Base-by-base conservation (phyloP, 202 grass and related monocot genomes). In the Digitaria exilis region DNA sequence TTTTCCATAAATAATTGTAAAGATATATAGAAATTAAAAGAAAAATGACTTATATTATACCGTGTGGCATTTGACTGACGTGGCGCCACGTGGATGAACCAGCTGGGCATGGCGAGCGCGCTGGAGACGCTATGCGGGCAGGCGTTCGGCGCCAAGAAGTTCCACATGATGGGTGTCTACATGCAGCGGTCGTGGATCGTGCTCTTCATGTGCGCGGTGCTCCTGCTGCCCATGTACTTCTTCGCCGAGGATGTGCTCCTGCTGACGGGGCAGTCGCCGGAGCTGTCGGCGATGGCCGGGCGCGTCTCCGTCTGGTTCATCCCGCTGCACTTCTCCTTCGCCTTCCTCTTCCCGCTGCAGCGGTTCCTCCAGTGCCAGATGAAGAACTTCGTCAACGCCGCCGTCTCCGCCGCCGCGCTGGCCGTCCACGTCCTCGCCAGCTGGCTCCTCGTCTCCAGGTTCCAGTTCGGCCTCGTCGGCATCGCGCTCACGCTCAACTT, bases 281-380 rank as follows among this genome's bases (percentile, higher is more conserved):
- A 85, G 66, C 74, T 98, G 82, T 90, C 96, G 54, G 75, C 59
- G 1, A 90, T 93, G 85, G 92, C 90, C 2, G 96, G 96, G 1
- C 4, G 14, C 15, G 88, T 98, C 0, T 98, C 90, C 0, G 51
- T 98, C 0, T 98, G 96, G 96, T 89, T 95, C 90, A 98, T 98
- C 85, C 96, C 96, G 50, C 89, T 98, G 7, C 96, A 98, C 84
- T 91, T 98, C 87, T 93, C 87, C 89, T 98, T 98, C 61, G 96
- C 69, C 76, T 87, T 98, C 79, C 68, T 95, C 74, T 98, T 98
- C 92, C 96, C 96, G 31, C 86, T 98, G 65, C 90, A 95, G 79
- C 87, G 96, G 1, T 98, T 98, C 87, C 84, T 98, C 68, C 95
- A 98, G 86, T 93, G 95, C 90, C 95, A 93, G 89, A 82, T 98